phyloP scores from a whole-genome alignment of 2,329 filamentous ascomycete genomes.

The Penicillium sp. region DNA sequence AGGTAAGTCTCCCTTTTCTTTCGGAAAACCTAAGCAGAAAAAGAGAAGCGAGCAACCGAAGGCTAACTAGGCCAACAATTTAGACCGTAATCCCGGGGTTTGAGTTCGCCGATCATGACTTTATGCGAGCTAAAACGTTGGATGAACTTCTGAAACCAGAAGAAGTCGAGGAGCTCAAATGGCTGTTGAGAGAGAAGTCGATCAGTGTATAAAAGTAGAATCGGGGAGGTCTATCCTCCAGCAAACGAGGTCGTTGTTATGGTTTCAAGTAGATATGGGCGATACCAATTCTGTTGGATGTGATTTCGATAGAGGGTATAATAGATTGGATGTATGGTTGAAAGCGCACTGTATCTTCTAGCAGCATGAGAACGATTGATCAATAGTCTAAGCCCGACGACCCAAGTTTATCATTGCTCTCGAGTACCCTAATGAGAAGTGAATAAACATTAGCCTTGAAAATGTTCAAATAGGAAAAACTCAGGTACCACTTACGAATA shows the following conservation, averaged over 20 bases:
- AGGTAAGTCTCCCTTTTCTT: conserved; percentile 35
- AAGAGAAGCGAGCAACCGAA: not conserved
- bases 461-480: not conserved
- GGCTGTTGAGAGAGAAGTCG: conserved; percentile 26
- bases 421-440: conserved; percentile 33
- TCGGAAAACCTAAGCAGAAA: not conserved
- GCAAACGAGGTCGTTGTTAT: not conserved
- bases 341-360: not conserved
- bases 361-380: not conserved
- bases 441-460: conserved; percentile 16
- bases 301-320: not conserved
- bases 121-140: conserved; percentile 53
- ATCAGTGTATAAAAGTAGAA: conserved; percentile 7
- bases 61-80: not conserved
- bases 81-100: conserved; percentile 64
- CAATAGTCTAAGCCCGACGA: conserved; percentile 15
- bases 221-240: not conserved
- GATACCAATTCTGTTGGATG: not conserved
- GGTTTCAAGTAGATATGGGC: not conserved
- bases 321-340: not conserved
- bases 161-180: conserved; percentile 45
- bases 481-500: conserved; percentile 69
- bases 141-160: conserved; percentile 51
- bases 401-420: conserved; percentile 42
- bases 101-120: conserved; percentile 64